Evolutionary conservation across 371 early-diverging fungal genomes (phyloP).

Genomic region (Actinomortierella wolfii): DNA sequence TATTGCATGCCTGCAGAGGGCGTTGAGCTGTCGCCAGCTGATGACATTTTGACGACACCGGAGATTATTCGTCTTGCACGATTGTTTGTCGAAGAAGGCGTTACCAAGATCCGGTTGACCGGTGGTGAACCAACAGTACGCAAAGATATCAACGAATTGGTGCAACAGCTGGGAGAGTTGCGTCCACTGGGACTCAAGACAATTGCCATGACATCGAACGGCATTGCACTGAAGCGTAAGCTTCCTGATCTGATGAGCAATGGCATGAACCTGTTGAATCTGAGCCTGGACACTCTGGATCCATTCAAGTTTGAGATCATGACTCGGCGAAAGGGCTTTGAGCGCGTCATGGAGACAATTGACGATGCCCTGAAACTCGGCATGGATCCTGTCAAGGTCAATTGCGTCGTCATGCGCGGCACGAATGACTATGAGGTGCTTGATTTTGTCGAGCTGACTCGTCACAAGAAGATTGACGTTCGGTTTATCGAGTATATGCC

Average conservation of each 20-base stretch:
- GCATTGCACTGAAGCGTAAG: slow-evolving; percentile 87
- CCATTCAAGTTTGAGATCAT: slow-evolving; percentile 85
- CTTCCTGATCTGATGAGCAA: slow-evolving; percentile 66
- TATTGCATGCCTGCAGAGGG: slow-evolving; percentile 98
- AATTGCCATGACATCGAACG: slow-evolving; percentile 94
- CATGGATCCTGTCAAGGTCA: slow-evolving; percentile 82
- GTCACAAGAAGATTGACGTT: slow-evolving; percentile 72
- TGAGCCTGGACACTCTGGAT: slow-evolving; percentile 91
- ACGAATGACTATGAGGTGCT: slow-evolving; percentile 85
- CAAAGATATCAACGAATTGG: slow-evolving; percentile 83
- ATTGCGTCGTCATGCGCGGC: slow-evolving; percentile 87
- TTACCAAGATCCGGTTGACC: slow-evolving; percentile 92
- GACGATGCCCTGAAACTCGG: slow-evolving; percentile 67
- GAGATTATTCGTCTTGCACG: slow-evolving; percentile 84
- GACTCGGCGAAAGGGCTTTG: slow-evolving; percentile 85
- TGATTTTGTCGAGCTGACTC: slow-evolving; percentile 84
- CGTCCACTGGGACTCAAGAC: slow-evolving; percentile 72
- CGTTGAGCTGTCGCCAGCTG: slow-evolving; percentile 72
- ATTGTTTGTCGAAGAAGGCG: slow-evolving; percentile 87
- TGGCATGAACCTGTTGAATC: slow-evolving; percentile 87
- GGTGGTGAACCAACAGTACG: slow-evolving; percentile 97
- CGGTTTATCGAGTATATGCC: slow-evolving; percentile 98
- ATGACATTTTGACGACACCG: slow-evolving; percentile 70
- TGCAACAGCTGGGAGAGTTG: slow-evolving; percentile 74
- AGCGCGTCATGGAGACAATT: slow-evolving; percentile 77